A percentile compares a stretch with the other conserved stretches of the same genome.
Evolutionary conservation across 2,329 filamentous ascomycete genomes (phyloP).

Genomic region (Rhytidhysteron rufulum): DNA sequence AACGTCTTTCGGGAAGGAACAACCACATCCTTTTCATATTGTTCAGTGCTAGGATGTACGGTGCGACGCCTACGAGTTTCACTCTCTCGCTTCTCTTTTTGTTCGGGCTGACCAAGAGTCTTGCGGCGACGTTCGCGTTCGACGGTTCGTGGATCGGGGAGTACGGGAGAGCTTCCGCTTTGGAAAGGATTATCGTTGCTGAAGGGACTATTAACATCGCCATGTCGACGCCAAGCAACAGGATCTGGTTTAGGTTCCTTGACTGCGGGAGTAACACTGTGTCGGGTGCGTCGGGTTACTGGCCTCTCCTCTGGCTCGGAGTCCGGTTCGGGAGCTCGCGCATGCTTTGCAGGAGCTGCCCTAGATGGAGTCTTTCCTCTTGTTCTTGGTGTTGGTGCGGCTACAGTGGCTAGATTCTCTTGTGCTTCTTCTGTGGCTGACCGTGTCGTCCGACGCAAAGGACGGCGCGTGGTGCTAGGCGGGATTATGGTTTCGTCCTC

Average conservation of each 20-base stretch:
- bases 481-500: constrained; percentile 40
- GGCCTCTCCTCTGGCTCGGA: constrained; percentile 31
- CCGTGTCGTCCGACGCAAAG: constrained; percentile 36
- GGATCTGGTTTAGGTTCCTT: constrained; percentile 50
- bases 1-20: constrained; percentile 57
- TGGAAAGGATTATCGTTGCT: constrained; percentile 92
- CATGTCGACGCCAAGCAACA: constrained; percentile 39
- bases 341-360: constrained; percentile 42
- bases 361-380: constrained; percentile 31
- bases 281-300: constrained; percentile 33
- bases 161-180: constrained; percentile 68
- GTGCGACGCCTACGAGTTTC: constrained; percentile 41
- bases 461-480: constrained; percentile 31
- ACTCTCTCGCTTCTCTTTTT: constrained; percentile 41
- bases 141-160: constrained; percentile 25
- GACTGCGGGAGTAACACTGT: constrained; percentile 35
- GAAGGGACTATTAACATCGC: constrained; percentile 63
- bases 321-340: constrained; percentile 28
- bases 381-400: constrained; percentile 11
- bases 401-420: constrained; percentile 7
- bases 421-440: constrained; percentile 41
- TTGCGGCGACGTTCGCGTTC: constrained; percentile 49
- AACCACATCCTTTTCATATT: constrained; percentile 50
- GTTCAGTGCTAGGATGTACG: constrained; percentile 38
- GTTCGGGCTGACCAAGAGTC: constrained; percentile 42